Evolutionary conservation across 163 green algal species (phyloP).

Genomic region (Trebouxiophyceae sp.): DNA sequence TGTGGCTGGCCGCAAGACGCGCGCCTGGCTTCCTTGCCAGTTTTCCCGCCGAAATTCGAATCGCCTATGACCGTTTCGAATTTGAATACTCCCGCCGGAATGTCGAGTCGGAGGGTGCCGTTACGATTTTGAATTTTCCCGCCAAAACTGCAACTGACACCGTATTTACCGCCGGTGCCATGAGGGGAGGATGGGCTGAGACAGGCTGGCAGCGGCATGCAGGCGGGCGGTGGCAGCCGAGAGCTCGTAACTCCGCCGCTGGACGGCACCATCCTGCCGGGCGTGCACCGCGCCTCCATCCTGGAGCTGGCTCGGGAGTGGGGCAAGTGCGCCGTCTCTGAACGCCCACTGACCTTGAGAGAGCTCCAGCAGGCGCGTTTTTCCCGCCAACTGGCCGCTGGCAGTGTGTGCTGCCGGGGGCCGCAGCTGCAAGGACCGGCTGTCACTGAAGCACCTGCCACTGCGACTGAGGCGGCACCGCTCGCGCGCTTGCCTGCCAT

Average conservation of each 20-base stretch:
- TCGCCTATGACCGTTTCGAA: no score
- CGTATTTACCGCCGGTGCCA: no score
- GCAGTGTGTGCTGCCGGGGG: no score
- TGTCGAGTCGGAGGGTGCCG: no score
- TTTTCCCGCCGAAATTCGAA: not conserved
- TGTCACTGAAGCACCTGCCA: not conserved
- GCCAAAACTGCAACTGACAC: no score
- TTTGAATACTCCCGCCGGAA: no score
- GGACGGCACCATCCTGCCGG: conserved; percentile 88
- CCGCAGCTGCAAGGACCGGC: not conserved
- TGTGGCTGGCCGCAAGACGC: no score
- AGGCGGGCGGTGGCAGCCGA: conserved; percentile 4
- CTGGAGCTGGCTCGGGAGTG: not conserved
- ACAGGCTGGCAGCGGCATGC: not conserved
- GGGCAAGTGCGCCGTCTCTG: not conserved
- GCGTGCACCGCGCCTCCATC: conserved; percentile 20
- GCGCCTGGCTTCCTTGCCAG: not conserved
- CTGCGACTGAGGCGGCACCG: not conserved
- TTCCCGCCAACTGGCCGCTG: no score
- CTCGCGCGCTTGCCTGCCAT: no score
- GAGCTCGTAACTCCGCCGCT: conserved; percentile 74
- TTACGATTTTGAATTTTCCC: no score
- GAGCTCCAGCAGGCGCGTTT: no score
- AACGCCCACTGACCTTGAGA: not conserved
- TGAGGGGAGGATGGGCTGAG: no score